phyloP scores from a whole-genome alignment of 495 filamentous ascomycete species.

The Penicillium lividum region DNA sequence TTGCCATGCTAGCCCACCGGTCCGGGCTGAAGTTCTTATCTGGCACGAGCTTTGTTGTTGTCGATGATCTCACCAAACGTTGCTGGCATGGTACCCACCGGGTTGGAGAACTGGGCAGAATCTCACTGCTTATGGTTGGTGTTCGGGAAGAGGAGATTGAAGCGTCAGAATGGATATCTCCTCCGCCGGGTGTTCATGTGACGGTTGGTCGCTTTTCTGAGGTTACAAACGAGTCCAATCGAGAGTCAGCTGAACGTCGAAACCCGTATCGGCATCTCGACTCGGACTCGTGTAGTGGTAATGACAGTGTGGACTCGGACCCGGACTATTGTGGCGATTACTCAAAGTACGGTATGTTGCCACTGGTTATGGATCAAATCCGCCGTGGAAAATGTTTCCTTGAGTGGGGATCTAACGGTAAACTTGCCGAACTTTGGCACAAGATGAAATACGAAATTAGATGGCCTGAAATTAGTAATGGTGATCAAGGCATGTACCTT shows the following conservation, averaged over 20 bases:
- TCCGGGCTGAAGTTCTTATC: neutral
- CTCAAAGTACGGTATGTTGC: neutral
- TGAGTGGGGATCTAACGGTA: neutral
- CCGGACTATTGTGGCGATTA: too few relatives aligned
- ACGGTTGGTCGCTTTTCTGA: neutral
- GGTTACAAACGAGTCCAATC: neutral
- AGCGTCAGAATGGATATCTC: neutral
- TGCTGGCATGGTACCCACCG: neutral
- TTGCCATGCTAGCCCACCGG: neutral
- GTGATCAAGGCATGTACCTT: neutral
- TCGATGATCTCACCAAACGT: neutral
- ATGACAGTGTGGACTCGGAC: too few relatives aligned
- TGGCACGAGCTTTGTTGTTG: neutral
- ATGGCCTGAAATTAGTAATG: too few relatives aligned
- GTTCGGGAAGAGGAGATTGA: neutral
- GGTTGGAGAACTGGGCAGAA: neutral
- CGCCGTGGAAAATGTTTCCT: neutral
- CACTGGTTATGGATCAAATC: neutral
- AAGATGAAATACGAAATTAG: too few relatives aligned
- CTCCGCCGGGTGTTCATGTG: neutral
- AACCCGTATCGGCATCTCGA: too few relatives aligned
- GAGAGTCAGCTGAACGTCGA: too few relatives aligned
- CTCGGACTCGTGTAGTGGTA: too few relatives aligned
- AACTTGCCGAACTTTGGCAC: too few relatives aligned
- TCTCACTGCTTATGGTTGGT: neutral